Base-by-base conservation (phyloP, 2,329 filamentous ascomycete species). In the Pseudocercospora crystallina region DNA sequence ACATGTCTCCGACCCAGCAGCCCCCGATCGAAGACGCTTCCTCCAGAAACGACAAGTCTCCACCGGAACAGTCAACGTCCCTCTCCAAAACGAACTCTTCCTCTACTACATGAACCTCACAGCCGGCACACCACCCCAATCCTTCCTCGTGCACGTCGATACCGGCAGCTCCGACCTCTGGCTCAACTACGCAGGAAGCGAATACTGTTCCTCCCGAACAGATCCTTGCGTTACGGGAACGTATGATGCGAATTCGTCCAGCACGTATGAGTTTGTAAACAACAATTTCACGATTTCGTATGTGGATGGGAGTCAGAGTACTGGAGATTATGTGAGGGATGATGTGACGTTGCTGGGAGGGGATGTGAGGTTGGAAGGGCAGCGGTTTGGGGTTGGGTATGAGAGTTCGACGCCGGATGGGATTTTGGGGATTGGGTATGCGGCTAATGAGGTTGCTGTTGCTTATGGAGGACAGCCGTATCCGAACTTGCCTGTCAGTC, bases 281-380 rank as follows among this genome's bases (percentile, higher is more conserved):
- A 84, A 80, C 62, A 77, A 82, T 54, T 95, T 96, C 75, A 90
- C 92, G 71, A 95, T 96, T 57, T 83, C 83, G 2, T 96, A 96
- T 59, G 86, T 87, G 26, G 90, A 95, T 70, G 87, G 88, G 37
- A 87, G 87, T 0, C 83, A 83, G 2, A 87, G 90, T 0, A 67
- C 73, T 1, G 90, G 90, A 26, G 87, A 94, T 69, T 96, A 95
- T 68, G 87, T 83, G 2, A 83, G 80, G 4, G 90, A 96, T 65
- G 86, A 78, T 0, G 72, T 95, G 49, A 73, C 71, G 4, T 74
- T 90, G 47, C 26, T 43, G n/a, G 53, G 49, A 8, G 83, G 80
- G 8, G 73, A 73, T 13, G 68, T 76, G 32, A 76, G 69, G 1
- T 59, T 90, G 31, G 55, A 73, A 3, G 69, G 72, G 48, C 72